Evolutionary conservation across 176 grass and related monocot genomes (phyloP).

Genomic region (Phoenix dactylifera): DNA sequence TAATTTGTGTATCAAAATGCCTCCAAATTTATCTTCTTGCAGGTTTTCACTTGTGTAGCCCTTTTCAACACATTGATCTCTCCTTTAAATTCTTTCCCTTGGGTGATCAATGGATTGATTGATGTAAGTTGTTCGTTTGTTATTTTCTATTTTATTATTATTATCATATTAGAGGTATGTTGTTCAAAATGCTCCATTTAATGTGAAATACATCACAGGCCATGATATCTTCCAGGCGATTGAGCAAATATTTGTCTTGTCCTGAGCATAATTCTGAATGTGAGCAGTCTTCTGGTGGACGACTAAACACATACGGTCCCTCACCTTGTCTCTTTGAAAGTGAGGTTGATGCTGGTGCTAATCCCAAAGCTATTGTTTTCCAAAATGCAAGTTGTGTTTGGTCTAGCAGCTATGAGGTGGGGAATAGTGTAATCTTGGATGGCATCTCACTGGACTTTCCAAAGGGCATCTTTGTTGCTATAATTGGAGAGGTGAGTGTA

Average conservation of each 20-base stretch:
- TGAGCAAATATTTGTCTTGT: conserved; percentile 72
- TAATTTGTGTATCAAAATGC: too few species aligned
- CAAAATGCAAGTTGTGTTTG: conserved; percentile 49
- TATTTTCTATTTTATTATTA: conserved; percentile 7
- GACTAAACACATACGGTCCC: conserved; percentile 21
- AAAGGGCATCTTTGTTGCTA: conserved; percentile 64
- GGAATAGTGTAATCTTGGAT: conserved; percentile 38
- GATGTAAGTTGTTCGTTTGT: conserved; percentile 54
- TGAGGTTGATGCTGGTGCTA: conserved; percentile 16
- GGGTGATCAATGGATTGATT: conserved; percentile 98
- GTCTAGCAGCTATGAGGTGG: conserved; percentile 44
- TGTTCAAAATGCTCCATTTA: neutral
- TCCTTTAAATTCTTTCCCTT: conserved; percentile 92
- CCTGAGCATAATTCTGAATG: conserved; percentile 43
- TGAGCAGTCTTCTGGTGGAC: conserved; percentile 3
- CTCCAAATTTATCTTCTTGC: conserved; percentile 14
- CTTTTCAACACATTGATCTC: conserved; percentile 94
- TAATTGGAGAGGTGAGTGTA: conserved; percentile 69
- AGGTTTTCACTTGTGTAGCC: conserved; percentile 98
- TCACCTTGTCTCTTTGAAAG: conserved; percentile 7
- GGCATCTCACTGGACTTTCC: conserved; percentile 48
- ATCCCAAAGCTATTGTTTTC: conserved; percentile 30
- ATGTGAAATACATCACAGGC: conserved; percentile 37
- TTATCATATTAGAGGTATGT: neutral
- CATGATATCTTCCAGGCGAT: conserved; percentile 70